phyloP scores from a whole-genome alignment of 495 filamentous ascomycete species.

The Penicillium goetzii region DNA sequence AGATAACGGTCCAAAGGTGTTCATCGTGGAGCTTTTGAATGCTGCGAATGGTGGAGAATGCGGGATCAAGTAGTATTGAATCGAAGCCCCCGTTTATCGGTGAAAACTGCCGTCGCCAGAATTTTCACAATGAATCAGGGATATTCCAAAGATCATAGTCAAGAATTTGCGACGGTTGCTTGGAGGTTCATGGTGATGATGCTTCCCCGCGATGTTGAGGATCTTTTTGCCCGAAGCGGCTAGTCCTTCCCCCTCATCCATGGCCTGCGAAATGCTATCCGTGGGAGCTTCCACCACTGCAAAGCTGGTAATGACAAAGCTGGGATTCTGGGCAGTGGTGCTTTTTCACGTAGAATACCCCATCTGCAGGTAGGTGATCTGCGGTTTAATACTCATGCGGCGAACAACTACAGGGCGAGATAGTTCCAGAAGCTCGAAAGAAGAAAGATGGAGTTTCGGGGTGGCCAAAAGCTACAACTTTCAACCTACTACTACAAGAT shows the following conservation, averaged over 20 bases:
- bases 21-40: not conserved
- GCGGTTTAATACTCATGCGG: not conserved
- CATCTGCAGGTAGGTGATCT: too few relatives aligned
- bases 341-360: not conserved
- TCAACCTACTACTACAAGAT: not conserved
- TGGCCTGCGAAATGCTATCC: not conserved
- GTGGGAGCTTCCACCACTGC: not conserved
- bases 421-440: not conserved
- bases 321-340: not conserved
- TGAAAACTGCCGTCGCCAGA: not conserved
- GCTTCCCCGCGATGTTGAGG: slow-evolving; percentile 6
- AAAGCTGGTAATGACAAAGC: not conserved
- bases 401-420: not conserved
- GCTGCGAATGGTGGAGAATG: not conserved
- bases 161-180: not conserved
- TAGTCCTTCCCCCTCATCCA: slow-evolving; percentile 14
- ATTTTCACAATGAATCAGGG: not conserved
- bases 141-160: not conserved
- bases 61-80: not conserved
- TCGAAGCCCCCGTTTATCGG: not conserved
- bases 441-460: not conserved
- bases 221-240: slow-evolving; percentile 21
- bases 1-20: not conserved
- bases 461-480: not conserved
- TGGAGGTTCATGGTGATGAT: not conserved